Conservation (phyloP, 1,284 basidiomycete species). For the Ceratobasidium sp. region DNA sequence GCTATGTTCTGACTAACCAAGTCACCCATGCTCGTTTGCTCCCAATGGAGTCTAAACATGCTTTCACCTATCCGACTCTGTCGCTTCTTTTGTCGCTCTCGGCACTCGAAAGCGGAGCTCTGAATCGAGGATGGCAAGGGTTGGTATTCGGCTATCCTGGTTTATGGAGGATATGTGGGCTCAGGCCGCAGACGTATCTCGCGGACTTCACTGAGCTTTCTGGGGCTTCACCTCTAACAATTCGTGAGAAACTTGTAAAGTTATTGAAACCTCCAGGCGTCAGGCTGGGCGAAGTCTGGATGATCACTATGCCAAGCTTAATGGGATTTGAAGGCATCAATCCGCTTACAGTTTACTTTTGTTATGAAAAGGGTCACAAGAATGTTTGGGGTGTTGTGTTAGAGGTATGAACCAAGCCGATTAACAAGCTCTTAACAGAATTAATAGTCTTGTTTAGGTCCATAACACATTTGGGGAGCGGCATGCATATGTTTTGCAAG, state of each 20-base stretch:
- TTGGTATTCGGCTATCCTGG: constrained; percentile 68
- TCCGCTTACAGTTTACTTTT: constrained; percentile 80
- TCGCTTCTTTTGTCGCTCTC: constrained; percentile 72
- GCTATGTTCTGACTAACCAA: constrained; percentile 67
- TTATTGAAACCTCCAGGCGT: constrained; percentile 55
- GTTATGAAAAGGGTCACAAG: constrained; percentile 62
- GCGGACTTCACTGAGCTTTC: constrained; percentile 50
- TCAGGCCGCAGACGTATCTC: constrained; percentile 67
- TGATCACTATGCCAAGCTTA: constrained; percentile 81
- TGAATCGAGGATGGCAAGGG: constrained; percentile 66
- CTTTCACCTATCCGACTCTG: constrained; percentile 75
- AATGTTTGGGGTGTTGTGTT: constrained; percentile 68
- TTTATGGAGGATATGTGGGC: constrained; percentile 62
- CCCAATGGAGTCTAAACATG: constrained; percentile 66
- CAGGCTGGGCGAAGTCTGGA: constrained; percentile 69
- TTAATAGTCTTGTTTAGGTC: constrained; percentile 65
- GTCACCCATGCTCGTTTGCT: constrained; percentile 72
- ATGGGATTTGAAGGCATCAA: constrained; percentile 80
- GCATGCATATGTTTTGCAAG: constrained; percentile 71
- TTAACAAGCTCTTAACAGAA: background rate
- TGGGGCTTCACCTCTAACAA: constrained; percentile 50
- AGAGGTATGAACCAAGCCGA: constrained; percentile 61
- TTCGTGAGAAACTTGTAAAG: constrained; percentile 61
- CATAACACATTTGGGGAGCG: constrained; percentile 84
- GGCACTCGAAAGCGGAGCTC: constrained; percentile 65